Evolutionary conservation across 352 stramenopile species (phyloP), one percentile per base, ranked within the genome.

Genomic region (Phytopythium montanum): DNA sequence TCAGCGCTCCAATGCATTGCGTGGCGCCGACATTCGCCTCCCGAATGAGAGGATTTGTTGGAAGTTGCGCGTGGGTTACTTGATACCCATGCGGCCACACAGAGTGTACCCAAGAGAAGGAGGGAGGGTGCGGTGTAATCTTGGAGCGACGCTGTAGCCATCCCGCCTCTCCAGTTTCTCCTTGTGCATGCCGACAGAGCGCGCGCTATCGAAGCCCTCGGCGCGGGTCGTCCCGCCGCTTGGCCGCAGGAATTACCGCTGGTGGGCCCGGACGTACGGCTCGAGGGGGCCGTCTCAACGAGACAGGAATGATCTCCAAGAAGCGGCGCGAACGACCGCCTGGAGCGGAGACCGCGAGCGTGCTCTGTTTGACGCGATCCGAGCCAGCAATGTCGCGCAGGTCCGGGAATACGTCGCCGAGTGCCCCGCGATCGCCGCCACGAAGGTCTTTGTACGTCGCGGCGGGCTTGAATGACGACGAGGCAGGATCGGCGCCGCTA

Each of bases 281-380:
- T 8, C 29, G 19, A 28, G 49, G 16, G 45, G 2, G 5, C 31
- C 33, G 10, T 2, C 33, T 16, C 33, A 38, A 16, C 9, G 33
- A 14, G 5, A 1, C 3, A 12, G 33, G 6, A 14, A 12, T 16
- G 21, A n/a, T n/a, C n/a, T 50, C 21, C 26, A 18, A 3, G n/a
- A 39, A 21, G 5, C 26, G 25, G 8, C 4, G 23, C 23, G 9
- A 25, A 19, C 23, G 33, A 44, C 3, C 14, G 5, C 25, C 25
- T 29, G 13, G 12, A 21, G 5, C 25, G 18, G 49, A 44, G 44
- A 29, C n/a, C n/a, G 44, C 12, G 33, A 57, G 34, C 2, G 13
- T 10, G 51, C 33, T 33, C 51, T 83, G 28, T 81, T 68, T 10
- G 38, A 72, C 13, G 64, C 69, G 31, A 82, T 85, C 49, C 69